Percentiles rank a stretch among this genome's conserved stretches.
Evolutionary conservation across 352 stramenopile species (phyloP).

Genomic region (Globisporangium rhizosaccharum): DNA sequence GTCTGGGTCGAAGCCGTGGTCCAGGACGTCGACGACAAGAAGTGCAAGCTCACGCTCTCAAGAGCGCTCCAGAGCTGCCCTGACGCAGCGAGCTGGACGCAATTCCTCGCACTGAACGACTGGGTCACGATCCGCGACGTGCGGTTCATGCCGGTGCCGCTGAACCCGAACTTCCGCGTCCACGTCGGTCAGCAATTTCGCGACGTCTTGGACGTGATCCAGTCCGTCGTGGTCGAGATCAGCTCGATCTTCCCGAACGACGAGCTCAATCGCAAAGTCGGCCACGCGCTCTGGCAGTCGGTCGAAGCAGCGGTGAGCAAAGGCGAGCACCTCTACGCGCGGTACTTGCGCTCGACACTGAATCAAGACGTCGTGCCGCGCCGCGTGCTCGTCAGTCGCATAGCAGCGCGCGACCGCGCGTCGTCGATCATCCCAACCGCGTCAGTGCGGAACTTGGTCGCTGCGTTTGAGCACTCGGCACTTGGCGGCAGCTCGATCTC

Average conservation of each 20-base stretch:
- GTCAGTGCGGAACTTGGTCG: constrained; percentile 20
- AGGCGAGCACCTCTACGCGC: constrained; percentile 66
- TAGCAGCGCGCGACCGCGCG: constrained; percentile 2
- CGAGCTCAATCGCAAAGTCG: constrained; percentile 47
- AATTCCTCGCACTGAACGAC: constrained; percentile 35
- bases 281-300: constrained; percentile 46
- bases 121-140: constrained; percentile 56
- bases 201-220: constrained; percentile 50
- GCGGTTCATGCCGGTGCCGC: constrained; percentile 32
- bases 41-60: constrained; percentile 60
- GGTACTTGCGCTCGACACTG: constrained; percentile 64
- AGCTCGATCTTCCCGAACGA: constrained; percentile 73
- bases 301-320: constrained; percentile 47
- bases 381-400: not conserved
- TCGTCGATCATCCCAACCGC: constrained; percentile 11
- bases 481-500: constrained; percentile 12
- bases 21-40: constrained; percentile 53
- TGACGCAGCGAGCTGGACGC: constrained; percentile 32
- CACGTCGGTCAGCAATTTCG: constrained; percentile 64
- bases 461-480: constrained; percentile 20
- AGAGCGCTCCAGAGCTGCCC: constrained; percentile 32
- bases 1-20: constrained; percentile 60
- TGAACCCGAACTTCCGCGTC: constrained; percentile 58
- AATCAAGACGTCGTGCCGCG: constrained; percentile 31
- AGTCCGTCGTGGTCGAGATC: constrained; percentile 58